Evolutionary conservation across 345 rosid species (phyloP).

Genomic region (Moringa oleifera): DNA sequence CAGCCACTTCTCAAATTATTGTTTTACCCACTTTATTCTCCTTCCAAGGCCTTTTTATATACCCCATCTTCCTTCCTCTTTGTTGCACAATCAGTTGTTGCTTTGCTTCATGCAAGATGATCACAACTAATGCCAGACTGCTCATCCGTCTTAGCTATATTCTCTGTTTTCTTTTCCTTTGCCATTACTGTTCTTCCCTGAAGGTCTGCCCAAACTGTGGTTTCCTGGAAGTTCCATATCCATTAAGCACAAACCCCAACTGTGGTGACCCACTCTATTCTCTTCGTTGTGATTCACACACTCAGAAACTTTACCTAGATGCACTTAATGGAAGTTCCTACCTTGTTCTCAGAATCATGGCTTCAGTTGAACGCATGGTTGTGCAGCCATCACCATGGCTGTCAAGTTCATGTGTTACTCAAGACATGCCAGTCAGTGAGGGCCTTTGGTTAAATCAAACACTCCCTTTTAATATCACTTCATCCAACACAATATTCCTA

Average conservation of each 20-base stretch:
- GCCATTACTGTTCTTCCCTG: conserved; percentile 23
- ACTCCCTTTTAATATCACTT: conserved; percentile 56
- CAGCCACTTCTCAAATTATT: conserved; percentile 14
- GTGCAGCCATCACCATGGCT: conserved; percentile 48
- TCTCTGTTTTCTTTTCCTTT: conserved; percentile 11
- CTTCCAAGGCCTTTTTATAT: conserved; percentile 20
- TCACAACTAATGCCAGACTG: conserved; percentile 6
- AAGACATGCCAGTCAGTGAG: conserved; percentile 39
- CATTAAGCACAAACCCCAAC: conserved; percentile 27
- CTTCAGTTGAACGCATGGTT: conserved; percentile 37
- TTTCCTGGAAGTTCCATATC: conserved; percentile 32
- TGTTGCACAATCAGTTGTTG: conserved; percentile 8
- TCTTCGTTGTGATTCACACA: conserved; percentile 28
- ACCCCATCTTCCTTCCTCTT: conserved; percentile 9
- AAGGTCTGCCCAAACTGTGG: conserved; percentile 39
- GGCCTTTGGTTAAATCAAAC: conserved; percentile 48
- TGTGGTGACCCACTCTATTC: conserved; percentile 36
- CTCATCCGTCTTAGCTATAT: conserved; percentile 1
- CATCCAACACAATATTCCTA: conserved; percentile 54
- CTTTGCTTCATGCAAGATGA: conserved; percentile 21
- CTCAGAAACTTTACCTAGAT: conserved; percentile 43
- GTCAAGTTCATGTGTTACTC: conserved; percentile 31
- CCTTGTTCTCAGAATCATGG: conserved; percentile 34
- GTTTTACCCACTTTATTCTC: conserved; percentile 27
- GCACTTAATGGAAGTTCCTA: conserved; percentile 50